Evolutionary conservation across 176 grass and related monocot genomes (phyloP), one percentile per base, ranked within the genome.

Genomic region (Elymus sibiricus): DNA sequence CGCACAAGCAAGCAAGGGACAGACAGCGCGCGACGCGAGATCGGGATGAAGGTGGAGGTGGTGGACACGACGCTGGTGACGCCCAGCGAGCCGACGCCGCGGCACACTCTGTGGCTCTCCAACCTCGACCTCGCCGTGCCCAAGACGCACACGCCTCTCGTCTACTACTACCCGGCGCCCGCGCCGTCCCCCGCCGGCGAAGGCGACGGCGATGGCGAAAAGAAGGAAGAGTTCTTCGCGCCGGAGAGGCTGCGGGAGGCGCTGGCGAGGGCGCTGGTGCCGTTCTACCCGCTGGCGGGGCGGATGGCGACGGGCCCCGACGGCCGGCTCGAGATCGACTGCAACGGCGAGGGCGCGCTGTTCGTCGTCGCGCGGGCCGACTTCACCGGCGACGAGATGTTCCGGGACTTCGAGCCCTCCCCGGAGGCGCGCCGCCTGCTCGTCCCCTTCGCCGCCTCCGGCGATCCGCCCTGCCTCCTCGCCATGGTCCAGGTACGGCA

Each of bases 201-300:
- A 6, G 77, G 4, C 9, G 75, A 0, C 8, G 26, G 15, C 0
- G 31, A 32, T 1, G 40, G 19, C 1, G 85, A 1, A 0, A 69
- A 14, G 11, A 2, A 0, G 7, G 16, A 42, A 21, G 13, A 7
- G 12, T 92, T 94, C 90, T 89, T 97, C 76, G 85, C 68, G 1
- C 78, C 65, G 44, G 90, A 86, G 77, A 60, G 80, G 61, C 81
- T 94, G 63, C 85, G 91, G 29, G 82, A 68, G 1, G 81, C 94
- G 72, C 85, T 96, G 29, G 90, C 88, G 13, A 82, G 44, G 58
- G 86, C 90, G 67, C 84, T 94, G 64, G 90, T 91, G 72, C 26
- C 84, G 0, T 91, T 93, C 86, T 97, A 97, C 73, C 95, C 90
- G 22, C 55, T 94, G 59, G 95, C 88, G 8, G 95, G 95, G 49